Conservation (phyloP, 2,329 filamentous ascomycete genomes). For the Paraphaeosphaeria sporulosa region DNA sequence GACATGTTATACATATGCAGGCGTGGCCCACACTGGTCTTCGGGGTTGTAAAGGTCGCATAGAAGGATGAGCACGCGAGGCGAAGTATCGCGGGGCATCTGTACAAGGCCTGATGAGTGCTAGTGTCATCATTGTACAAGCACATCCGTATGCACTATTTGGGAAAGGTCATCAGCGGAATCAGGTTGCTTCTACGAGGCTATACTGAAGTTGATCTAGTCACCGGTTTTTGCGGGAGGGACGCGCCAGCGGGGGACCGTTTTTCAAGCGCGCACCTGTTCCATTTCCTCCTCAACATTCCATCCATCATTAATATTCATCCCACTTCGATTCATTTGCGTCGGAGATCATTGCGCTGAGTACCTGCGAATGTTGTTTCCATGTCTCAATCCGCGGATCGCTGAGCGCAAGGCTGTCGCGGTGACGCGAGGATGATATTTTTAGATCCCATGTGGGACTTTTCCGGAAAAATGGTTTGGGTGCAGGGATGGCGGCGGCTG, state of each 20-base stretch:
- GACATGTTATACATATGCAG: slow-evolving; percentile 1
- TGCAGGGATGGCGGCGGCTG: slow-evolving; percentile 8
- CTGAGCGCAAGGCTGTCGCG: not conserved
- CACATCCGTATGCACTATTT: not conserved
- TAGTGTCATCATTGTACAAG: slow-evolving; percentile 2
- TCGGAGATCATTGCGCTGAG: not conserved
- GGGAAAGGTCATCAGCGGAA: not conserved
- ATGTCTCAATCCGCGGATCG: not conserved
- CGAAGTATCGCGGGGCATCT: slow-evolving; percentile 6
- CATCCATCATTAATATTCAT: not conserved
- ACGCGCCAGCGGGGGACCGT: not conserved
- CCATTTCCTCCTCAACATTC: not conserved
- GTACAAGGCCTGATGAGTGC: not conserved
- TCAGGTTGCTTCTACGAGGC: not conserved
- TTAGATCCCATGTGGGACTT: slow-evolving; percentile 2
- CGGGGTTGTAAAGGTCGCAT: slow-evolving; percentile 9
- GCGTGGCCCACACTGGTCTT: not conserved
- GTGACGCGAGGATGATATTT: not conserved
- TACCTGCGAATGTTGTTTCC: too few species aligned
- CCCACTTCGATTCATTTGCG: not conserved
- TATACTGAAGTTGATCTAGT: not conserved
- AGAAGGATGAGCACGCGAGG: slow-evolving; percentile 4
- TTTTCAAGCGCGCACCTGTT: not conserved
- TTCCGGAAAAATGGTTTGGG: not conserved
- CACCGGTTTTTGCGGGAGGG: not conserved